These are phyloP conservation scores for Phlebiopsis flavidoalba DNA, from an alignment of 768 basidiomycete genomes.

Conservation along the genomic window DNA sequence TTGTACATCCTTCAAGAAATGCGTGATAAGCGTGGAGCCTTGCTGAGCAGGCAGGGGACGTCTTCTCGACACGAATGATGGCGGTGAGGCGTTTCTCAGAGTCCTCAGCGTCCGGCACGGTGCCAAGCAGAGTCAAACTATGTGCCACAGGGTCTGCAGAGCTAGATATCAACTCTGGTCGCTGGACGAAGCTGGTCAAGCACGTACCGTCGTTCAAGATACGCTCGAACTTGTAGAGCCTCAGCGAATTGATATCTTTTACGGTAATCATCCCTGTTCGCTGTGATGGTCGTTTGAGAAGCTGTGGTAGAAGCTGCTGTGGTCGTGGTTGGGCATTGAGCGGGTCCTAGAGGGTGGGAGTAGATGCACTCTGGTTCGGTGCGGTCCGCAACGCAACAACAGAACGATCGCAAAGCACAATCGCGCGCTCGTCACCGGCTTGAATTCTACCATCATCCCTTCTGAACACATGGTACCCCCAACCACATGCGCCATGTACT, in stretches of 20 bases:
- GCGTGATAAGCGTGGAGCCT: constrained; percentile 33
- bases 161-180: background rate
- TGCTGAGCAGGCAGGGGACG: constrained; percentile 48
- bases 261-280: background rate
- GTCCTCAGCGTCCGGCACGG: constrained; percentile 32
- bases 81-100: constrained; percentile 28
- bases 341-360: background rate
- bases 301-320: background rate
- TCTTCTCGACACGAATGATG: constrained; percentile 77
- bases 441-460: background rate
- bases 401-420: background rate
- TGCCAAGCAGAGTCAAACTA: constrained; percentile 64
- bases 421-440: no score
- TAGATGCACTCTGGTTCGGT: background rate
- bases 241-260: constrained; percentile 26
- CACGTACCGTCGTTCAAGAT: constrained; percentile 47
- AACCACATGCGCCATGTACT: background rate
- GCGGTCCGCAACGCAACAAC: background rate
- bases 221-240: constrained; percentile 48
- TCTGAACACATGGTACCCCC: background rate
- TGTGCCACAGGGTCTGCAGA: constrained; percentile 53
- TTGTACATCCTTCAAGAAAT: constrained; percentile 36
- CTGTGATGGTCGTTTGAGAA: background rate
- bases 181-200: background rate
- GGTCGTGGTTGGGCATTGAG: background rate